Evolutionary conservation across 2,329 filamentous ascomycete species (phyloP), one percentile per base, ranked within the genome.

Genomic region (Fusarium papillatum): DNA sequence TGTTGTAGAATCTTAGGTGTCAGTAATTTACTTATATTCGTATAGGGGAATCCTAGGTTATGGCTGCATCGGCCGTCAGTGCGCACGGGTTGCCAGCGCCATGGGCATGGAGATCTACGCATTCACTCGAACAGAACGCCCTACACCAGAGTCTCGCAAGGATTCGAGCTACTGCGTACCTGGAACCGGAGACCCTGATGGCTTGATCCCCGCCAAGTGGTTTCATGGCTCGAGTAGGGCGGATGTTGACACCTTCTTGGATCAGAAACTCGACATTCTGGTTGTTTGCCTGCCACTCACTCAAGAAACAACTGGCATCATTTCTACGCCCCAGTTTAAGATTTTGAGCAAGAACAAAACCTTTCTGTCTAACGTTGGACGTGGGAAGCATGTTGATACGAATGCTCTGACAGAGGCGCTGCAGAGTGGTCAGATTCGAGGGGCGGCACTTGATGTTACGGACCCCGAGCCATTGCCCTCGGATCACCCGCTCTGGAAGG

Each of bases 61-160:
- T 70, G 86, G 86, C 31, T 81, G 83, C 46, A 87, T 88, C 53
- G 86, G 86, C 5, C 81, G 86, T 3, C 85, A 87, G 60, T 79
- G 78, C 62, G 86, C 84, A 7, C 80, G 83, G 7, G 86, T 93
- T 11, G 88, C 88, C 6, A 84, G 86, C n/a, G 90, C 90, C 7
- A 81, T 93, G 78, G 93, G 93, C 7, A 93, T 93, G 89, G 85
- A 90, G 55, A 88, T 95, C 2, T 86, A 93, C 76, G 93, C 92
- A 2, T 94, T 92, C 82, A 94, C 93, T 1, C 89, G 90, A 0
- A 88, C 86, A 2, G 89, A 91, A 1, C 89, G 90, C 43, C 77
- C 85, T 3, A 93, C 92, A 0, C 86, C 89, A 0, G 90, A 91
- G 67, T 90, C 89, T 16, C 88, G 61, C 11, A 55, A 64, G 13